Evolutionary conservation across 2,329 filamentous ascomycete species (phyloP), one percentile per base, ranked within the genome.

Genomic region (Clarireedia sp.): DNA sequence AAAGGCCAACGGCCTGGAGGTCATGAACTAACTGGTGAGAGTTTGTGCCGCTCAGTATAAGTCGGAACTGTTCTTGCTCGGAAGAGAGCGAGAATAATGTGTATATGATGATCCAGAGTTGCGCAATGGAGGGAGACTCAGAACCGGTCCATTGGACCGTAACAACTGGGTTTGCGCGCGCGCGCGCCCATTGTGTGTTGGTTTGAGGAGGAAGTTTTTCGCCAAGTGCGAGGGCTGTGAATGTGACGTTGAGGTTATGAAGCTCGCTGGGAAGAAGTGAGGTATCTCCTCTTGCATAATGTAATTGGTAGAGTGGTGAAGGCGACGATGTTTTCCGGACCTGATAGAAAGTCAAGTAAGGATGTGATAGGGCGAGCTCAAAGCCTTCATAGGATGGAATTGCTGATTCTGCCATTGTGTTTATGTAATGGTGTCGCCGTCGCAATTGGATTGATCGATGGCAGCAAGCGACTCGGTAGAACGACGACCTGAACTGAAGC

Each of bases 71-170:
- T 57, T 74, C 72, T 9, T 66, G 59, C 1, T 65, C 63, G 19
- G 64, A 67, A 40, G 48, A 64, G 46, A 63, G 59, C 2, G 68
- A 67, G 26, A 71, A 66, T 19, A 71, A 67, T 24, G 70, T 69
- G 54, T 74, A 68, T 17, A 73, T 57, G 14, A 72, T 52, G 47
- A 69, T 68, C 72, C 72, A 74, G 24, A 73, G 66, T 53, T 73
- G 70, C 0, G 54, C 60, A 5, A 73, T 57, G 5, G 68, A 66
- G 0, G 71, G 70, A 17, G 67, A 43, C 14, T 57, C 57, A 8
- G 47, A 52, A 9, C 59, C 62, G 10, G 64, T 63, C 72, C 72
- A 74, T 51, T 65, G 60, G 33, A 73, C 60, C 2, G 62, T 59
- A 2, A 67, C 68, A 14, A 66, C 59, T 2, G 67, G 68, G 36